Evolutionary conservation across 169 alveolate genomes (phyloP).

Genomic region (Eimeria falciformis): DNA sequence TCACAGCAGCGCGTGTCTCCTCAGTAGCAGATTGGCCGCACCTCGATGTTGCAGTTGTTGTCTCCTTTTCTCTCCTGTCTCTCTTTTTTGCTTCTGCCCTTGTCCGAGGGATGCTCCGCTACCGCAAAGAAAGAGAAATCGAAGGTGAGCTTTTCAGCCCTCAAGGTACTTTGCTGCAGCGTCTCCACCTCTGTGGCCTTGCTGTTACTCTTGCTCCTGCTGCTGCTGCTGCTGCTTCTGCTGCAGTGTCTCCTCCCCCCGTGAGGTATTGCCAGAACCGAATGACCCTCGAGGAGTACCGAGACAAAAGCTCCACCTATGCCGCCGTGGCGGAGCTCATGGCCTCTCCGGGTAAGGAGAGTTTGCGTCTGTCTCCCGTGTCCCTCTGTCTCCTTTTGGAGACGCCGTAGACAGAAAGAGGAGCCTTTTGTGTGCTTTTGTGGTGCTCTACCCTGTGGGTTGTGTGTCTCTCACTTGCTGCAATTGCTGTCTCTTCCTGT

Average conservation of each 20-base stretch:
- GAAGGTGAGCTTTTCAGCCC: slow-evolving; percentile 1
- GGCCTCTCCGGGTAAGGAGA: slow-evolving; percentile 14
- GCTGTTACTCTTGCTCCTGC: background rate
- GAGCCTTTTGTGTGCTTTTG: background rate
- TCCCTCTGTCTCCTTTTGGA: background rate
- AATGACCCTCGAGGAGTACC: slow-evolving; percentile 57
- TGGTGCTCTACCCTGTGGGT: background rate
- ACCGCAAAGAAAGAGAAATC: slow-evolving; percentile 52
- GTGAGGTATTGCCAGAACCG: slow-evolving; percentile 24
- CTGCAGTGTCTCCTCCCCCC: slow-evolving; percentile 48
- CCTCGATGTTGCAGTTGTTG: background rate
- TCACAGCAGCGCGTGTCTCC: background rate
- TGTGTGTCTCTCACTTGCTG: background rate
- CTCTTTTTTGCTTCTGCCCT: background rate
- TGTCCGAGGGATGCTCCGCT: slow-evolving; percentile 26
- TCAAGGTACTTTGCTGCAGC: background rate
- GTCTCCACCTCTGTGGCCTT: background rate
- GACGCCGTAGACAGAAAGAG: too few species aligned
- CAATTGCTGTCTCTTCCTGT: background rate
- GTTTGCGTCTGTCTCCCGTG: background rate
- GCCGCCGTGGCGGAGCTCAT: slow-evolving; percentile 46
- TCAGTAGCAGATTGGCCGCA: slow-evolving; percentile 1
- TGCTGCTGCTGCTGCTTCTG: background rate
- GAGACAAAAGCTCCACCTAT: background rate
- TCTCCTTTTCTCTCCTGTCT: background rate